Conservation (phyloP, 352 stramenopile genomes). For the Globisporangium abappressorium region DNA sequence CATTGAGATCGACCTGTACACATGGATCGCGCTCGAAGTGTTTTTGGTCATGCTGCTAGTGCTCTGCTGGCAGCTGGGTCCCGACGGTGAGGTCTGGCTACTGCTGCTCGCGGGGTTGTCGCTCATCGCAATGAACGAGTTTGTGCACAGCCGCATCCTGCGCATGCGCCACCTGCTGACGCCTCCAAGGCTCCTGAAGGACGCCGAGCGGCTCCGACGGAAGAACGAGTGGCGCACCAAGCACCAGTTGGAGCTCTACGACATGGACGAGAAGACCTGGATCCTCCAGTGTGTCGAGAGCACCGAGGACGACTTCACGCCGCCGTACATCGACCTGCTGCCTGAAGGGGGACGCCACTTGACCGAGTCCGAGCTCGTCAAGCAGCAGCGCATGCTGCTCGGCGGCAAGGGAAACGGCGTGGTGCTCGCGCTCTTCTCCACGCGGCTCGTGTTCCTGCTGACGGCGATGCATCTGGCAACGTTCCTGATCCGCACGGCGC, state of each 20-base stretch:
- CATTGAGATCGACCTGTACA: constrained; percentile 70
- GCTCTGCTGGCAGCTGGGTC: constrained; percentile 39
- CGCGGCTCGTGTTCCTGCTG: constrained; percentile 67
- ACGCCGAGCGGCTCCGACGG: constrained; percentile 54
- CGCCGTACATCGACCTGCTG: constrained; percentile 51
- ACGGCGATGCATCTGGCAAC: constrained; percentile 64
- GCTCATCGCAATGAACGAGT: constrained; percentile 47
- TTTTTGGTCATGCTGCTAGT: constrained; percentile 46
- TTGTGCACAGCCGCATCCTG: constrained; percentile 46
- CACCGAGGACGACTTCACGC: constrained; percentile 30
- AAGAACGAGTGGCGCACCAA: constrained; percentile 54
- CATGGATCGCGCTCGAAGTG: constrained; percentile 60
- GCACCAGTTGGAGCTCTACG: constrained; percentile 33
- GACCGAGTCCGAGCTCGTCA: constrained; percentile 35
- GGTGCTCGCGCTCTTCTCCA: constrained; percentile 59
- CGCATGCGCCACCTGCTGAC: constrained; percentile 51
- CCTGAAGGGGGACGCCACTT: constrained; percentile 34
- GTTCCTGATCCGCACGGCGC: constrained; percentile 53
- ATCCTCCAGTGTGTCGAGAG: constrained; percentile 33
- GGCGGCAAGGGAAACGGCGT: constrained; percentile 49
- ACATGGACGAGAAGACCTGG: constrained; percentile 44
- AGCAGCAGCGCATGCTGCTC: constrained; percentile 40
- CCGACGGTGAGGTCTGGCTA: constrained; percentile 37
- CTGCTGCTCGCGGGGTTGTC: constrained; percentile 34
- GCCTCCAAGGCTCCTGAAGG: constrained; percentile 45